Percentiles rank a stretch among this genome's conserved stretches.
Conservation (phyloP, 331 rosid genomes). For the Phaseolus coccineus region DNA sequence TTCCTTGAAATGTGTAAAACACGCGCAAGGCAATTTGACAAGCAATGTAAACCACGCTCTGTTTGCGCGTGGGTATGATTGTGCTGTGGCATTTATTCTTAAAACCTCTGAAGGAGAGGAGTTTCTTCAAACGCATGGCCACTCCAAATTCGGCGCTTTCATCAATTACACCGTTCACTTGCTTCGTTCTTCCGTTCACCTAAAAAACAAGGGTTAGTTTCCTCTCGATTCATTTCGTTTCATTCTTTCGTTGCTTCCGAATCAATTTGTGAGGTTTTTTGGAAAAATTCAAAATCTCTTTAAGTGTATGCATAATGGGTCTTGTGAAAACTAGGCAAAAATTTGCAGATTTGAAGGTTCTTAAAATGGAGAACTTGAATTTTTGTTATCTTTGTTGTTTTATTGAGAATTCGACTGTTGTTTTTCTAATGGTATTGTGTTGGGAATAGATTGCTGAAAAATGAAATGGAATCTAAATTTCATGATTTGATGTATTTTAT, state of each 20-base stretch:
- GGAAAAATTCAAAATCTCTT: constrained; percentile 1
- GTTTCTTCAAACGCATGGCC: constrained; percentile 62
- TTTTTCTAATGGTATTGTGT: constrained; percentile 24
- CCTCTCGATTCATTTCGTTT: neutral
- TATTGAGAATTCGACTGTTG: constrained; percentile 1
- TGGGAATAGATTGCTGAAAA: neutral
- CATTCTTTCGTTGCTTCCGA: constrained; percentile 2
- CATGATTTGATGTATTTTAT: constrained; percentile 27
- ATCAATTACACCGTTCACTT: neutral
- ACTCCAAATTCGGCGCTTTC: constrained; percentile 36
- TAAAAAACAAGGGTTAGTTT: constrained; percentile 21
- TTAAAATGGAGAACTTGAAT: neutral
- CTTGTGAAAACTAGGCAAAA: neutral
- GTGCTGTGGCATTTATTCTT: neutral
- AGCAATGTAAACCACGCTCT: neutral
- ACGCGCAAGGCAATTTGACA: neutral
- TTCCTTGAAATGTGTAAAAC: neutral
- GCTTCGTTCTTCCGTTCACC: constrained; percentile 36
- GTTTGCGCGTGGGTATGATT: neutral
- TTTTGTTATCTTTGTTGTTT: neutral
- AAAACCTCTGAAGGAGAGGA: neutral
- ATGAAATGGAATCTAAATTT: constrained; percentile 31
- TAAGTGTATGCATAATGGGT: constrained; percentile 6
- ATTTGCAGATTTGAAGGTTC: neutral
- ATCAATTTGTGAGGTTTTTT: constrained; percentile 3